These are phyloP conservation scores for Lodderomyces metapsilosis DNA, from an alignment of 1,139 yeast species.

Conservation along the genomic window DNA sequence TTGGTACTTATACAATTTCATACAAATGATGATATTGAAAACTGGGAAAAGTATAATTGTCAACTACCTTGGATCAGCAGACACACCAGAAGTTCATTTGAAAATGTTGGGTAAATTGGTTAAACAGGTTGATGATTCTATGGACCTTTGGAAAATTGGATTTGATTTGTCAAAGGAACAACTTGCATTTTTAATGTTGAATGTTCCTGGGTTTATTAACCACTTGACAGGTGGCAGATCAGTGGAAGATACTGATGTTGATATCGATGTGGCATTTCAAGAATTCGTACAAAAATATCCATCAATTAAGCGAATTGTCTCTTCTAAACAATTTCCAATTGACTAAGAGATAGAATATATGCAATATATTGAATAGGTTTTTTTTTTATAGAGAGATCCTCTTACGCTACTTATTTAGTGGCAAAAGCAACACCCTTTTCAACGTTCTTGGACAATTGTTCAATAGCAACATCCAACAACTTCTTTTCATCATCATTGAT, in stretches of 20 bases:
- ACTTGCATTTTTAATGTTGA: constrained; percentile 12
- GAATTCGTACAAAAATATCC: constrained; percentile 7
- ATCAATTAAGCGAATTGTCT: constrained; percentile 10
- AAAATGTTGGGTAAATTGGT: constrained; percentile 3
- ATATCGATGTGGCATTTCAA: constrained; percentile 7
- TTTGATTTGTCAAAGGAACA: constrained; percentile 9
- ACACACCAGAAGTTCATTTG: constrained; percentile 4
- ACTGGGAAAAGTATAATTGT: constrained; percentile 6
- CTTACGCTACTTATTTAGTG: too few relatives aligned
- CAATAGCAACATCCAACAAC: constrained; percentile 77
- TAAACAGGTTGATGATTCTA: constrained; percentile 2
- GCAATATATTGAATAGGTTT: too few relatives aligned
- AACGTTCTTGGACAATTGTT: constrained; percentile 73
- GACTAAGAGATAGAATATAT: not conserved
- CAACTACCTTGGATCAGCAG: not conserved
- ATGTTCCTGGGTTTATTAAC: constrained; percentile 10
- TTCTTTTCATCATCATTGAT: constrained; percentile 64
- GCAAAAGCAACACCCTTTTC: constrained; percentile 63
- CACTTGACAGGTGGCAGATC: constrained; percentile 4
- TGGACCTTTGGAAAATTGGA: constrained; percentile 6
- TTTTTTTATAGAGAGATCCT: too few relatives aligned
- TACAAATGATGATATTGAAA: constrained; percentile 10
- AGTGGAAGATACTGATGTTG: constrained; percentile 1
- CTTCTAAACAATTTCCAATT: constrained; percentile 1
- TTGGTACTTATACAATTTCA: constrained; percentile 8